phyloP scores from a whole-genome alignment of 768 basidiomycete genomes.

The Russula sp. region DNA sequence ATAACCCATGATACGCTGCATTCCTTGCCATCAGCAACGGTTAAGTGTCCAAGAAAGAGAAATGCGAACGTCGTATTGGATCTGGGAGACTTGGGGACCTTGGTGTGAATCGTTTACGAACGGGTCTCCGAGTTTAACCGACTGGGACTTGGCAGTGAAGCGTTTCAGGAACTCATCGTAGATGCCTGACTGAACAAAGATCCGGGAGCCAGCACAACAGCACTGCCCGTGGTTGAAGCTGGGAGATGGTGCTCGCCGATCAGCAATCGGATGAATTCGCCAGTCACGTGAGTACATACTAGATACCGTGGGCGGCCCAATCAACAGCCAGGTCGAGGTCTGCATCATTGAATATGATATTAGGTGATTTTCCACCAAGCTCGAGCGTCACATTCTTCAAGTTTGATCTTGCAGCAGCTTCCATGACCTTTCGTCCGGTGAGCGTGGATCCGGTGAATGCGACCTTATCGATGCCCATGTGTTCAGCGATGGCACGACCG shows the following conservation, averaged over 20 bases:
- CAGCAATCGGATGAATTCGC: neutral
- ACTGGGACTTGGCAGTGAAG: conserved; percentile 54
- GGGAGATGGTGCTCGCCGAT: neutral
- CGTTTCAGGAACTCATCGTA: conserved; percentile 71
- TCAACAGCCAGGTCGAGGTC: conserved; percentile 56
- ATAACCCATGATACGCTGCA: conserved; percentile 59
- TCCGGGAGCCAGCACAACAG: conserved; percentile 78
- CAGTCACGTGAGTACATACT: conserved; percentile 39
- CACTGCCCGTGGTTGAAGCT: conserved; percentile 75
- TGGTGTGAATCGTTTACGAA: conserved; percentile 59
- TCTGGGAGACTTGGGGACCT: conserved; percentile 76
- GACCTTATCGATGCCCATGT: conserved; percentile 58
- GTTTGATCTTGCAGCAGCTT: conserved; percentile 59
- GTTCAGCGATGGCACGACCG: conserved; percentile 57
- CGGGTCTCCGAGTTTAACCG: conserved; percentile 67
- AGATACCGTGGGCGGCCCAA: conserved; percentile 60
- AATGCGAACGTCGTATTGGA: conserved; percentile 62
- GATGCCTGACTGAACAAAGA: conserved; percentile 74
- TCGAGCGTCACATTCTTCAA: conserved; percentile 70
- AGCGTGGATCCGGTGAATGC: conserved; percentile 69
- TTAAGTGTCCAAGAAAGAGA: neutral
- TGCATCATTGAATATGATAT: conserved; percentile 60
- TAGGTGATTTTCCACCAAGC: conserved; percentile 68
- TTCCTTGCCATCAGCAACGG: neutral
- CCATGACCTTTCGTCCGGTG: conserved; percentile 61